Evolutionary conservation across 2,329 filamentous ascomycete genomes (phyloP), one percentile per base, ranked within the genome.

Genomic region (Bipolaris zeicola): DNA sequence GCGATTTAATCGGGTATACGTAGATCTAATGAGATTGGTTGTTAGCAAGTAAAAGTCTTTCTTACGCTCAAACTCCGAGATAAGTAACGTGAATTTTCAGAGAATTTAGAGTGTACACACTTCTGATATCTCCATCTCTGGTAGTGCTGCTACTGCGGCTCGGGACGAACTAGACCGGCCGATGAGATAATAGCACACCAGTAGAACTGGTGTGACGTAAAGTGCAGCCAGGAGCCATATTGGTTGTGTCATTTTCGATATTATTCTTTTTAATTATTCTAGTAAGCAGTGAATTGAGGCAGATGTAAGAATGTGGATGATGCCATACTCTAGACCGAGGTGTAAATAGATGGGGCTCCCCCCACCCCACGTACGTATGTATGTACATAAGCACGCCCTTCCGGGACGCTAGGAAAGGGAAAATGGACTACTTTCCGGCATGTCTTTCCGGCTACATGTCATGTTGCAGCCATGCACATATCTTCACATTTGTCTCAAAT

Each of bases 1-100:
- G 69, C 13, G 78, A 78, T 62, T 82, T 82, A 69, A 82, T 79
- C 2, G 80, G 80, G 55, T 82, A 82, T 5, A 76, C 71, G 55
- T 79, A 79, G 13, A 82, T 75, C 74, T 80, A 13, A 16, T 10
- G 45, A 10, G 6, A 11, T 8, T 10, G 13, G 1, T 14, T 47
- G 37, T 62, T n/a, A 64, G 55, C 41, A 42, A 13, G 5, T 28
- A 7, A 7, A 16, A 1, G 4, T 26, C 2, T 2, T 24, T 34
- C 7, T 2, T 43, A 36, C 14, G 5, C 24, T 43, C 28, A 7
- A 7, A 11, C 10, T 10, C 10, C 4, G 1, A 16, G 24, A 11
- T 5, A n/a, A 18, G 18, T 8, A 5, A 7, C 11, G 7, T 3
- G 13, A 43, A 7, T 7, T 6, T 10, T 3, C 3, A 37, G 18